Evolutionary conservation across 225 moss, liverwort and hornwort genomes (phyloP), one percentile per base, ranked within the genome.

Genomic region (Bryum argenteum): DNA sequence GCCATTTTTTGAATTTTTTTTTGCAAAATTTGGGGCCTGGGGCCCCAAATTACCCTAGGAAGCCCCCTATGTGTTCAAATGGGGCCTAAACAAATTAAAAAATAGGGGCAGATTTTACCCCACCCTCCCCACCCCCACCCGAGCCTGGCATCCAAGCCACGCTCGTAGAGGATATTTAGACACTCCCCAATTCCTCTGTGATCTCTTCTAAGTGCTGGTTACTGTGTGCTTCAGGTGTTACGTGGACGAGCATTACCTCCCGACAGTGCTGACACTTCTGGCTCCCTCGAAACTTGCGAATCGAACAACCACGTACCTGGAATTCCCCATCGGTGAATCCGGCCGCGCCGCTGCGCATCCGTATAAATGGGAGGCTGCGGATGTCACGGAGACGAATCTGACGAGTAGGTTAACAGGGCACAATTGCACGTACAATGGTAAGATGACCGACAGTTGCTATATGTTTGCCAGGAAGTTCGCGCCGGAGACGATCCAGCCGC

Each of bases 381-480:
- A 10, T 7, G 64, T 83, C 63, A 80, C 72, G 6, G 73, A 78
- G 63, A 43, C 1, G n/a, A 48, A 40, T 37, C 45, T 87, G 11
- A 50, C 26, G 67, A 75, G 20, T 55, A 41, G 76, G 15, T 73
- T 69, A 1, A 42, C 72, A 2, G 71, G 76, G 16, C 75, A 70
- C 66, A 83, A 67, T 17, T 87, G 87, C 71, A 81, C 70, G 1
- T 87, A 81, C 70, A 87, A 87, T 44, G 83, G 83, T 41, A 39
- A 70, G 48, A 8, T 26, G 15, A 80, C 75, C 14, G 45, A 71
- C 37, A 87, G 58, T 14, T 87, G 87, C 61, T 37, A 66, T 47
- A 54, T 87, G 73, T 87, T 87, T 47, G 70, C 87, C 2, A 75
- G 87, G 42, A 87, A 87, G 50, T 83, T 83, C 10, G 58, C 53